A percentile compares a stretch with the other conserved stretches of the same genome.
phyloP scores from a whole-genome alignment of 352 stramenopile species.

The Globisporangium radiosum region DNA sequence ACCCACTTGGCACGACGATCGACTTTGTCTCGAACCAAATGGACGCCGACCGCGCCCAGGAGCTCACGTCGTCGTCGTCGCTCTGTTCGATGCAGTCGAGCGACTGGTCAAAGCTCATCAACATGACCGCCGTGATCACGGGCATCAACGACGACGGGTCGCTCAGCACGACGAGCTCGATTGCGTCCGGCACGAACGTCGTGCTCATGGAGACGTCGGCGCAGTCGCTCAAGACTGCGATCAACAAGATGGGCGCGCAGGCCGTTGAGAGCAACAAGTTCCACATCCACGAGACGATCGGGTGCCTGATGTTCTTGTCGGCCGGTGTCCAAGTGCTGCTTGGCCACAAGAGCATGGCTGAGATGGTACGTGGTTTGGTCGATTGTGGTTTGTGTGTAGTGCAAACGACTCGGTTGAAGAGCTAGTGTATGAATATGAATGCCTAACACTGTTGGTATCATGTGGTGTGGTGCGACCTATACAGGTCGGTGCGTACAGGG shows the following conservation, averaged over 20 bases:
- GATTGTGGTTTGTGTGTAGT: background rate
- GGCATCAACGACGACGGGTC: slow-evolving; percentile 79
- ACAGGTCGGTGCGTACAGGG: slow-evolving; percentile 78
- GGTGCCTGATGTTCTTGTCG: slow-evolving; percentile 85
- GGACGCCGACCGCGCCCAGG: slow-evolving; percentile 47
- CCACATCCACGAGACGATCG: slow-evolving; percentile 74
- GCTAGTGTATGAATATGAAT: background rate
- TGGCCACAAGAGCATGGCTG: slow-evolving; percentile 83
- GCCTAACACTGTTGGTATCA: background rate
- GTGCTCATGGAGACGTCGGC: slow-evolving; percentile 85
- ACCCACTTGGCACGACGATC: slow-evolving; percentile 76
- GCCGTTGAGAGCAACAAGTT: slow-evolving; percentile 76
- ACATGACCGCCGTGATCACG: slow-evolving; percentile 82
- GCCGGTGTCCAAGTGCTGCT: slow-evolving; percentile 78
- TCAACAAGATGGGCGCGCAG: slow-evolving; percentile 83
- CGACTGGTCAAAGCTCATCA: slow-evolving; percentile 79
- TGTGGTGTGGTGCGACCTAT: background rate
- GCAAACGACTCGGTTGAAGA: background rate
- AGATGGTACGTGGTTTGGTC: slow-evolving; percentile 49
- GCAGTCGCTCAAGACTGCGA: slow-evolving; percentile 73
- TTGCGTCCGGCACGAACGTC: slow-evolving; percentile 69
- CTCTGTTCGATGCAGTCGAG: slow-evolving; percentile 75
- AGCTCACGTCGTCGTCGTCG: slow-evolving; percentile 47
- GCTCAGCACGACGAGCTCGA: slow-evolving; percentile 74
- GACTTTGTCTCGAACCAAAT: slow-evolving; percentile 74